Evolutionary conservation across 2,329 filamentous ascomycete genomes (phyloP).

Genomic region (Paraphaeosphaeria sporulosa): DNA sequence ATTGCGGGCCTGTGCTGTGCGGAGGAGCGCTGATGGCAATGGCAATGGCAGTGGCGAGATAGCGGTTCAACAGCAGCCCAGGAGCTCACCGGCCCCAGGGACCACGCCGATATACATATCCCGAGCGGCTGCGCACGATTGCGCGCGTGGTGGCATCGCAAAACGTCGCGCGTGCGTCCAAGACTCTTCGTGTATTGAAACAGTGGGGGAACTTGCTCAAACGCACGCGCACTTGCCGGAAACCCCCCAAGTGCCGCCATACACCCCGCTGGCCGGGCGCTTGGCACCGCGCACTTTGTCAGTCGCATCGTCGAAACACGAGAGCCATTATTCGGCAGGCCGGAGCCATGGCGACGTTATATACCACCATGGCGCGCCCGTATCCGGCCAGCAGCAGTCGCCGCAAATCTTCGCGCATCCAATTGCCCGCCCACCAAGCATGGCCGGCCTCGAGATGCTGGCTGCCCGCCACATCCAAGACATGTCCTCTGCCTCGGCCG

Average conservation of each 20-base stretch:
- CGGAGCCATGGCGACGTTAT: neutral
- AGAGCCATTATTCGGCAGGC: neutral
- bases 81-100: neutral
- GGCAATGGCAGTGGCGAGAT: neutral
- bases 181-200: slow-evolving; percentile 20
- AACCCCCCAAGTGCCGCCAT: neutral
- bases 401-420: slow-evolving; percentile 6
- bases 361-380: slow-evolving; percentile 6
- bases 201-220: slow-evolving; percentile 45
- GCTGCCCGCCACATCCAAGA: slow-evolving; percentile 55
- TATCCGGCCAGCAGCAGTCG: neutral
- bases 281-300: slow-evolving; percentile 5
- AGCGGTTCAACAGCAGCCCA: slow-evolving; percentile 1
- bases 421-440: slow-evolving; percentile 1
- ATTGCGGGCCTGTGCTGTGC: slow-evolving; percentile 11
- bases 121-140: slow-evolving; percentile 7
- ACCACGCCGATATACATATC: slow-evolving; percentile 19
- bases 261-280: neutral
- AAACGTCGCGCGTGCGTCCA: slow-evolving; percentile 16
- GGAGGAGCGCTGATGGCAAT: neutral
- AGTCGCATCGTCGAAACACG: neutral
- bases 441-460: slow-evolving; percentile 29
- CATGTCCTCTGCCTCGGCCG: slow-evolving; percentile 44
- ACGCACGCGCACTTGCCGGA: slow-evolving; percentile 29
- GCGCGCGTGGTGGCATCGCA: slow-evolving; percentile 15